Base-by-base conservation (phyloP, 495 filamentous ascomycete genomes). In the Astrocystis sublimbata region DNA sequence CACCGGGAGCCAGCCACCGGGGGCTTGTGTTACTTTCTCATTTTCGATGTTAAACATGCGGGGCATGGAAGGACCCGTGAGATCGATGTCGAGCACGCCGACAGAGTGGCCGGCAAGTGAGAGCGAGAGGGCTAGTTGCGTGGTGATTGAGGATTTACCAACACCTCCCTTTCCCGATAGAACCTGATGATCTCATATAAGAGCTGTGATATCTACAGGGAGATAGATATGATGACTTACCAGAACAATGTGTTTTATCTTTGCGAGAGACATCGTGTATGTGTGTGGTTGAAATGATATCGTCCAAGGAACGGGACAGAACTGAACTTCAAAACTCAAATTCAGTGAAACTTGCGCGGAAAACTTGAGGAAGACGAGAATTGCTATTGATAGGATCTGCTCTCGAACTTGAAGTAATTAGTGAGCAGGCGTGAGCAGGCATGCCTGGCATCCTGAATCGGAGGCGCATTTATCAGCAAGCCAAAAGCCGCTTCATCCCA, bases 111-210 rank as follows among this genome's bases (percentile, higher is more conserved):
- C 92, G 61, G 89, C 83, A 1, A 92, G 87, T 3, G 90, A 89
- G 51, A 98, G 88, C 5, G 93, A 90, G 42, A 98, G 86, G 6
- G 94, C 94, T 9, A 98, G 88, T 73, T 98, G 96, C 3, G 93
- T 92, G 12, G 94, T 98, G 6, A 97, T 86, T 49, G 92, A 96
- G 58, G 94, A 98, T 82, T 98, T 98, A 21, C 94, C 94, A 13
- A 98, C 94, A 41, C 94, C 94, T 60, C 94, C 94, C 82, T 98
- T 98, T 61, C 94, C 94, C 6, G 96, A 98, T 61, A 98, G 91
- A 65, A 98, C 62, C 63, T 63, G 47, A 23, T 38, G 63, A 43
- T 35, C n/a, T 30, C 19, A 40, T 26, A 36, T 50, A 30, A 52
- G 58, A 35, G 13, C 19, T 31, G 12, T 33, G 15, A n/a, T 3